These are phyloP conservation scores for Pseudogymnoascus sp. DNA, from an alignment of 2,329 filamentous ascomycete species.

Conservation along the genomic window DNA sequence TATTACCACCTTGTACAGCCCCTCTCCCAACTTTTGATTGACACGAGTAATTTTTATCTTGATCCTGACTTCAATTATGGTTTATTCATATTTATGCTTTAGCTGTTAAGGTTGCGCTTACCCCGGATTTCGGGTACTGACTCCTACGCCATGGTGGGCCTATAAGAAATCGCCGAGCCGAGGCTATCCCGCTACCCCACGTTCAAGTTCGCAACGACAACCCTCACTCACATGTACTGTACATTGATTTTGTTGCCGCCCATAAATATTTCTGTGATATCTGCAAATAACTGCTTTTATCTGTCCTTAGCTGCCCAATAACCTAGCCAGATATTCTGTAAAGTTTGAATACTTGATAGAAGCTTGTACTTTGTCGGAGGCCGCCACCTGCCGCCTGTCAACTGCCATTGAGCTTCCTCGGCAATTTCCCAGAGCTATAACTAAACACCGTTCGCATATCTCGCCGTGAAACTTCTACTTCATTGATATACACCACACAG, in stretches of 20 bases:
- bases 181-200: constrained; percentile 3
- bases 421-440: background rate
- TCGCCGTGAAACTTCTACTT: background rate
- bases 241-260: background rate
- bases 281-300: background rate
- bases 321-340: background rate
- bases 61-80: background rate
- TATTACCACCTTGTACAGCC: background rate
- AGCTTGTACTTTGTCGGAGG: background rate
- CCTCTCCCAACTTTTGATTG: background rate
- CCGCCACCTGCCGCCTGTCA: background rate
- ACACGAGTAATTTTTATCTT: background rate
- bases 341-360: background rate
- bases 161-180: constrained; percentile 11
- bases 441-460: background rate
- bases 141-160: background rate
- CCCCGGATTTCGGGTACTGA: background rate
- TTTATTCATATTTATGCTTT: background rate
- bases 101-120: background rate
- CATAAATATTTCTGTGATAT: background rate
- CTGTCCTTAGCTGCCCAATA: background rate
- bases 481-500: background rate
- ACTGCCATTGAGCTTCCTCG: constrained; percentile 5
- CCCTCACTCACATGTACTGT: constrained; percentile 4
- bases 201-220: background rate